Base-by-base conservation (phyloP, 2,329 filamentous ascomycete genomes). In the Curvularia verruculosa region DNA sequence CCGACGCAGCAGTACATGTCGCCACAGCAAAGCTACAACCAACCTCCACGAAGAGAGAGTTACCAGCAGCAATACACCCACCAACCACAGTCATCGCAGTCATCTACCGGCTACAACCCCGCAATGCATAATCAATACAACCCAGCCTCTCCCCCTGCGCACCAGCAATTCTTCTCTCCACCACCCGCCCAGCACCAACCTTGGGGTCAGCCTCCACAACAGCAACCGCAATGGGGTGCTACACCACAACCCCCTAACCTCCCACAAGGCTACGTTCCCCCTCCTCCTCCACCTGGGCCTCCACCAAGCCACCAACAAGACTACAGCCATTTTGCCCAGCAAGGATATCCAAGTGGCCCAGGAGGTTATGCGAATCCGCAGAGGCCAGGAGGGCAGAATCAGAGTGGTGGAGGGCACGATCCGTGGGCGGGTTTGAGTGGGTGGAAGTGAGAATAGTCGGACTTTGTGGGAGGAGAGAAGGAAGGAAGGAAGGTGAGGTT, bases 391-490 rank as follows among this genome's bases (percentile, higher is more conserved):
- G 73, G 75, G 34, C 63, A 65, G 46, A 54, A 44, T 19, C 49
- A 51, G 28, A 37, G 48, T 13, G 39, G 26, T 1, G 59, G 49
- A 12, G 59, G 40, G 59, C 65, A 59, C 48, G 87, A 91, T 80
- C 88, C 88, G 7, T 91, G 87, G 87, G 87, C 87, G 15, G 88
- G 88, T 4, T 74, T 91, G 64, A 88, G 84, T 77, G 84, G 83
- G 44, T 90, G 88, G 88, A 89, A 88, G 73, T 89, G 49, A 60
- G 12, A 39, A 8, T 21, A 15, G n/a, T 13, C 7, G n/a, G 13
- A 13, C 5, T 7, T 41, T 12, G 8, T 5, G n/a, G 12, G n/a
- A 41, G 12, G 19, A 24, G 13, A 18, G 39, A 15, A 23, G 12
- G 19, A n/a, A n/a, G n/a, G n/a, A n/a, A n/a, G n/a, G n/a, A n/a